Evolutionary conservation across 1,139 yeast genomes (phyloP).

Genomic region (Debaryomyces coudertii): DNA sequence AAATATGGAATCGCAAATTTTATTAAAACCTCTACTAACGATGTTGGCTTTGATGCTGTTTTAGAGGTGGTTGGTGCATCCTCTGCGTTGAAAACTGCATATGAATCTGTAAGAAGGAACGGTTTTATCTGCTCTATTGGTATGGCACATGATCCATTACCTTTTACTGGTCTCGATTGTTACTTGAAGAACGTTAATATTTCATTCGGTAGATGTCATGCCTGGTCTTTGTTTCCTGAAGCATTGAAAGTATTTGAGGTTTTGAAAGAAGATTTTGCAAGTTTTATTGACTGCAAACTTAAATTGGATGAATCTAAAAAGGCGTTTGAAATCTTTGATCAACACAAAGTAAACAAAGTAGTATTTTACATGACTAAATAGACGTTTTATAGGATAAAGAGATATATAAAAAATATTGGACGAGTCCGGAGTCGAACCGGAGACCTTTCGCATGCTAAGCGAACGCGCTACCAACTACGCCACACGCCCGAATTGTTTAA

Average conservation of each 20-base stretch:
- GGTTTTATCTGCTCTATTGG: slow-evolving; percentile 65
- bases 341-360: slow-evolving; percentile 58
- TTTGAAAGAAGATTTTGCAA: slow-evolving; percentile 46
- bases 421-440: slow-evolving; percentile 92
- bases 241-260: slow-evolving; percentile 52
- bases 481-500: slow-evolving; percentile 72
- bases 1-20: slow-evolving; percentile 27
- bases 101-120: slow-evolving; percentile 57
- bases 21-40: slow-evolving; percentile 34
- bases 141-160: slow-evolving; percentile 62
- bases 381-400: background rate
- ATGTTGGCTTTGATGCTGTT: slow-evolving; percentile 57
- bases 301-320: slow-evolving; percentile 47
- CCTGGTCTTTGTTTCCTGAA: slow-evolving; percentile 58
- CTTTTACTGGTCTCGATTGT: slow-evolving; percentile 61
- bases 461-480: slow-evolving; percentile 94
- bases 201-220: slow-evolving; percentile 69
- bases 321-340: slow-evolving; percentile 56
- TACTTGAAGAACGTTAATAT: slow-evolving; percentile 59
- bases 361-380: slow-evolving; percentile 41
- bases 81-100: slow-evolving; percentile 53
- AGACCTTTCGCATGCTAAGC: slow-evolving; percentile 91
- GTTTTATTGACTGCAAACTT: slow-evolving; percentile 51
- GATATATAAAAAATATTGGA: slow-evolving; percentile 51
- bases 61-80: slow-evolving; percentile 61